Evolutionary conservation across 2,329 filamentous ascomycete species (phyloP), one percentile per base, ranked within the genome.

Genomic region (Colletotrichum horii): DNA sequence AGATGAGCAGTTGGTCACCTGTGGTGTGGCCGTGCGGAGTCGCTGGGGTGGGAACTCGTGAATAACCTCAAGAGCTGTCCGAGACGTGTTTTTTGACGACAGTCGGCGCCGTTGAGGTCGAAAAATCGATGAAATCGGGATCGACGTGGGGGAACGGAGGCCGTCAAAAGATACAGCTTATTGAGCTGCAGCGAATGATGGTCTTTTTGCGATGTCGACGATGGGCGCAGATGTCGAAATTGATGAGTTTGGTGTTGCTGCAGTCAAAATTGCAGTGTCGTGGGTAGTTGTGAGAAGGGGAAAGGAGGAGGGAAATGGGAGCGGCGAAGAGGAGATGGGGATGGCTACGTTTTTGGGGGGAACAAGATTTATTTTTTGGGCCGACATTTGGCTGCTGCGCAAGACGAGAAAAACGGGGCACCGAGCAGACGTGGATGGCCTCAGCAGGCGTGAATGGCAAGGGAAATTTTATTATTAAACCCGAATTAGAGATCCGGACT

Each of bases 341-440:
- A 90, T 88, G 86, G 85, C 85, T 88, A 86, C 86, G 83, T 85
- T 87, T 88, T 88, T 87, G 85, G 82, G 82, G 82, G 80, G 79
- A 83, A 83, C 82, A 84, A 83, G 79, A 83, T 85, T 85, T 84
- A 84, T 86, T 84, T 85, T 82, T 83, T 84, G 85, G 72, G 75
- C 72, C 72, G 75, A 71, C 73, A 61, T 77, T 77, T 84, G 85
- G 84, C 73, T 73, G 74, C 81, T 83, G 82, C 81, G 79, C 79
- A 82, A 77, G 80, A 81, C 76, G 81, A 83, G 83, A 88, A 88
- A 89, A 88, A 85, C 85, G 87, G 87, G 87, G 86, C 87, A 78
- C 75, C 83, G 80, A 84, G 71, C 71, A 76, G 74, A 75, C 74
- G 74, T 70, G 71, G 71, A 74, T 74, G 71, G 74, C 74, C 70